A percentile compares a stretch with the other conserved stretches of the same genome.
Evolutionary conservation across 176 grass and related monocot species (phyloP).

Genomic region (Zea luxurians): DNA sequence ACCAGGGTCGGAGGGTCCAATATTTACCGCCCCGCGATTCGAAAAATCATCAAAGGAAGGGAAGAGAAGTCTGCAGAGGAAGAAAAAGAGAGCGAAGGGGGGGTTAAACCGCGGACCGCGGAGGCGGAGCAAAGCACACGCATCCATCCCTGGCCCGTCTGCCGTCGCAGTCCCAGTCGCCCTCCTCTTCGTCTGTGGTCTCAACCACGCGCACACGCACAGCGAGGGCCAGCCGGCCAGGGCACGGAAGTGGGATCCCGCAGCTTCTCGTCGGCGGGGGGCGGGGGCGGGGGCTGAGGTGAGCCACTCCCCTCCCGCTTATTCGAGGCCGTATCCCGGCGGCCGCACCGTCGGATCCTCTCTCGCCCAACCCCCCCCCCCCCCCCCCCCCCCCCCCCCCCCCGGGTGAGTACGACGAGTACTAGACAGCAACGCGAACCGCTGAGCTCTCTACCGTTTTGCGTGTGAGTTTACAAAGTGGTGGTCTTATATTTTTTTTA

Average conservation of each 20-base stretch:
- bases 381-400: conserved; percentile 26
- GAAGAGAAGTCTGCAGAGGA: not conserved
- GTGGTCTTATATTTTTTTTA: not conserved
- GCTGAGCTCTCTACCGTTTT: not conserved
- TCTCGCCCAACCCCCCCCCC: conserved; percentile 9
- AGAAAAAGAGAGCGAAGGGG: not conserved
- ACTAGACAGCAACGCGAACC: not conserved
- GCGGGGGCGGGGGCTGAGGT: not conserved
- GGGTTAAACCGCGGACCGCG: no score
- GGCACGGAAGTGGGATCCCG: no score
- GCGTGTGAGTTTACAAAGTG: not conserved
- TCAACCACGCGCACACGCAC: not conserved
- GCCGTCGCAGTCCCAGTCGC: not conserved
- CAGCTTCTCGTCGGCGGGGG: not conserved
- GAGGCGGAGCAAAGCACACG: conserved; percentile 21
- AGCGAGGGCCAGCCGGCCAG: no score
- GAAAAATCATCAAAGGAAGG: conserved; percentile 27
- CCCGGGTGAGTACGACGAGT: not conserved
- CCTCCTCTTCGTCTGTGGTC: not conserved
- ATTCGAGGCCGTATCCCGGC: conserved; percentile 10
- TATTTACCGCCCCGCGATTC: conserved; percentile 26
- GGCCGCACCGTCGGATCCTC: conserved; percentile 4
- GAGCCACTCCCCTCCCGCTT: not conserved
- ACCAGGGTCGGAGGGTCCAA: no score
- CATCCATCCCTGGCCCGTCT: conserved; percentile 13